Base-by-base conservation (phyloP, 345 rosid genomes). In the Erysimum cheiranthoides region DNA sequence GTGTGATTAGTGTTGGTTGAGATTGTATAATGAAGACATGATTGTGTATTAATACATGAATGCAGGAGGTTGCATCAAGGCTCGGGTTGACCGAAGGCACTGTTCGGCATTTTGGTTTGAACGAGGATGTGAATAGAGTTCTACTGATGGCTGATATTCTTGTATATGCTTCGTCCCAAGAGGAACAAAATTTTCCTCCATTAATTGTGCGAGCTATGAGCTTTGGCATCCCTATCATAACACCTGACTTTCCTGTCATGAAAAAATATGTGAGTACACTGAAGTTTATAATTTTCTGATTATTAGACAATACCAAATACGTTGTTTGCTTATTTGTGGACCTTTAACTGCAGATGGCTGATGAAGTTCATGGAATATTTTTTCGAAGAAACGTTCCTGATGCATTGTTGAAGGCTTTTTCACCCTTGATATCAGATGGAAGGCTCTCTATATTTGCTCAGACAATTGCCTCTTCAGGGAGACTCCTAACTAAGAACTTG, bases 151-250 rank as follows among this genome's bases (percentile, higher is more conserved):
- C 96, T 49, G 98, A 96, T 81, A 82, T 93, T 83, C 87, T 96
- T 80, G 81, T 96, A 57, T 93, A 93, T 81, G 94, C 89, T 70
- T 89, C 99, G 76, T 93, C 96, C 63, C 98, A 89, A 79, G 97
- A 89, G 82, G 98, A 93, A 73, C 98, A 93, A 79, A 88, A 84
- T 73, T 96, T 96, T 64, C 94, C 98, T 64, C 82, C 96, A 46
- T 64, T 96, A 53, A 76, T 96, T 73, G 79, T 88, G 73, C 90
- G 96, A 75, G 94, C 98, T 73, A 90, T 96, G 99, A 90, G 90
- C 57, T 88, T 89, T 75, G 90, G 90, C 61, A 82, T 89, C 66
- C 97, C 92, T 36, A 73, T 93, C 75, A 74, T 89, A 58, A 79
- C 86, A 38, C 98, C 98, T 47, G 96, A 96, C 81, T 80, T 85